A percentile compares a stretch with the other conserved stretches of the same genome.
phyloP scores from a whole-genome alignment of 2,329 filamentous ascomycete species.

The Rhinocladiella mackenziei region DNA sequence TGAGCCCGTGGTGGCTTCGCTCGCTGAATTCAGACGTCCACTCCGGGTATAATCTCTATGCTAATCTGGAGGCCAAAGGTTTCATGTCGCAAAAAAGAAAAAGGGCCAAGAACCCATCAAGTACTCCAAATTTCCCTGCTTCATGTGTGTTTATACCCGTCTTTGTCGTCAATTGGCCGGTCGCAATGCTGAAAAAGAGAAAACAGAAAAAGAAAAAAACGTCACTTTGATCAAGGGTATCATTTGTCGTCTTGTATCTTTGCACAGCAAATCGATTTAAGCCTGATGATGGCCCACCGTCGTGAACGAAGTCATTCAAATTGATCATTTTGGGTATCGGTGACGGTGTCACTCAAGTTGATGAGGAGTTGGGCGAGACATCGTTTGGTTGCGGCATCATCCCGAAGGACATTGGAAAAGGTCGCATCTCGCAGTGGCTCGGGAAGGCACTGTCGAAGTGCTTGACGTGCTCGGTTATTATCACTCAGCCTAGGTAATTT shows the following conservation, averaged over 20 bases:
- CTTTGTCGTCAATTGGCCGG: conserved; percentile 17
- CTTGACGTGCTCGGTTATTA: conserved; percentile 91
- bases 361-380: conserved; percentile 96
- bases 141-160: conserved; percentile 20
- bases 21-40: not conserved
- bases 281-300: conserved; percentile 7
- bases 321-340: conserved; percentile 40
- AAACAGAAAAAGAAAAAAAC: too few species aligned
- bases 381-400: conserved; percentile 95
- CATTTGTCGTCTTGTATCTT: conserved; percentile 16
- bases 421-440: conserved; percentile 98
- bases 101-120: conserved; percentile 12
- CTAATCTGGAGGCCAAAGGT: conserved; percentile 8
- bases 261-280: conserved; percentile 15
- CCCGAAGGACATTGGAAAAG: conserved; percentile 90
- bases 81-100: conserved; percentile 9
- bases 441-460: conserved; percentile 89
- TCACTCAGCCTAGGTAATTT: conserved; percentile 70
- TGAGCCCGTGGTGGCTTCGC: not conserved
- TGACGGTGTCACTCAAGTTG: conserved; percentile 88
- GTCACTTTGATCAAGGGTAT: conserved; percentile 21
- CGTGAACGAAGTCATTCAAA: conserved; percentile 25
- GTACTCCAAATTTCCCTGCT: conserved; percentile 19
- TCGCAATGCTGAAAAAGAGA: conserved; percentile 26
- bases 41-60: conserved; percentile 22